A percentile compares a stretch with the other conserved stretches of the same genome.
Evolutionary conservation across 2,329 filamentous ascomycete species (phyloP).

Genomic region (Paraphaeosphaeria sporulosa): DNA sequence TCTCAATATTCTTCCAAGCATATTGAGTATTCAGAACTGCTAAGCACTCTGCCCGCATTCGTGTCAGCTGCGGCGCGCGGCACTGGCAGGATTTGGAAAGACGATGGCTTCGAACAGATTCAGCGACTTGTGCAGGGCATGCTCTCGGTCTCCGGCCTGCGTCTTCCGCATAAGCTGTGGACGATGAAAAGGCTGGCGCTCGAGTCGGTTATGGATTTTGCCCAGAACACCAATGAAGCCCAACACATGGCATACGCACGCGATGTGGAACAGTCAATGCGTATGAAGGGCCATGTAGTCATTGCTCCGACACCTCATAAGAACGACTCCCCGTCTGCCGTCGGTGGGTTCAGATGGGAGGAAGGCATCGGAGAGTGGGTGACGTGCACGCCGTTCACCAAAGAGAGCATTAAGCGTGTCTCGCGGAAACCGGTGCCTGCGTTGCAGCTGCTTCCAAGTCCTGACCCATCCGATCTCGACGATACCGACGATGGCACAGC

Average conservation of each 20-base stretch:
- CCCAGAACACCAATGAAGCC: slow-evolving; percentile 35
- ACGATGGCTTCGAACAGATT: slow-evolving; percentile 45
- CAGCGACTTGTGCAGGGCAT: slow-evolving; percentile 39
- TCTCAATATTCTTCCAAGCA: slow-evolving; percentile 32
- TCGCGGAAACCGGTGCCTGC: slow-evolving; percentile 27
- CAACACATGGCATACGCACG: slow-evolving; percentile 39
- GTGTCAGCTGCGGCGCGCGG: slow-evolving; percentile 44
- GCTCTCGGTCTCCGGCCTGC: slow-evolving; percentile 29
- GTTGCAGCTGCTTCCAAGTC: slow-evolving; percentile 38
- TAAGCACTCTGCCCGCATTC: slow-evolving; percentile 38
- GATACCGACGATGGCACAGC: slow-evolving; percentile 14
- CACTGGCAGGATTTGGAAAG: slow-evolving; percentile 44
- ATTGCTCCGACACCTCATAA: slow-evolving; percentile 39
- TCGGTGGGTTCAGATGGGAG: slow-evolving; percentile 52
- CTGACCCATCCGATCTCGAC: slow-evolving; percentile 34
- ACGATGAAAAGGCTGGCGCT: slow-evolving; percentile 47
- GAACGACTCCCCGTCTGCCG: slow-evolving; percentile 33
- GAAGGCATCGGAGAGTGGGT: slow-evolving; percentile 57
- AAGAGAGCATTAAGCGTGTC: slow-evolving; percentile 25
- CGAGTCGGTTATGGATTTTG: slow-evolving; percentile 48
- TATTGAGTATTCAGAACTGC: slow-evolving; percentile 29
- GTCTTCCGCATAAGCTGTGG: slow-evolving; percentile 42
- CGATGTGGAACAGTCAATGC: slow-evolving; percentile 43
- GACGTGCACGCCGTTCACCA: slow-evolving; percentile 49
- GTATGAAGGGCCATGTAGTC: slow-evolving; percentile 34